Evolutionary conservation across 768 basidiomycete genomes (phyloP).

Genomic region (Cubamyces sp.): DNA sequence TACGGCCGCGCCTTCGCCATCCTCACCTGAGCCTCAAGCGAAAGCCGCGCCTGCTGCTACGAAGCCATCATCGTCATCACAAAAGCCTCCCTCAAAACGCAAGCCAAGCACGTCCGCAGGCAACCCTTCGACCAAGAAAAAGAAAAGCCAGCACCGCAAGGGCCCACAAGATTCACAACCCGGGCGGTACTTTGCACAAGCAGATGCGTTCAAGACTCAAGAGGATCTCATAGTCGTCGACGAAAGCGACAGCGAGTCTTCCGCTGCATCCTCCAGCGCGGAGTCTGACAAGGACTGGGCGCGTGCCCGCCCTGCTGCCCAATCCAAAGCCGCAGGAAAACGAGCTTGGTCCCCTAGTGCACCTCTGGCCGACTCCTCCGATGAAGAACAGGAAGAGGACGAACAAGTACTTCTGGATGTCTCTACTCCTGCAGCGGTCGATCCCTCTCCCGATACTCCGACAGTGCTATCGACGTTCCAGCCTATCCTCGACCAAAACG

Average conservation of each 20-base stretch:
- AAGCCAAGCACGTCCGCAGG: constrained; percentile 42
- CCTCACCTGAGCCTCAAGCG: constrained; percentile 13
- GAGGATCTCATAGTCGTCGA: constrained; percentile 37
- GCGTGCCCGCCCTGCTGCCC: not conserved
- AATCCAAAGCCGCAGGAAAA: constrained; percentile 6
- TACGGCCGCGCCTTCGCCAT: not conserved
- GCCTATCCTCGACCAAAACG: constrained; percentile 49
- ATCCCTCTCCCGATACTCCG: constrained; percentile 14
- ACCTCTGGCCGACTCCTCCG: constrained; percentile 37
- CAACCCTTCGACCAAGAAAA: constrained; percentile 32
- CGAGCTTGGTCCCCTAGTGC: constrained; percentile 67
- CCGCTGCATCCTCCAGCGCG: constrained; percentile 37
- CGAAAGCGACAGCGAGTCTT: constrained; percentile 27
- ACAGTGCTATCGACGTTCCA: constrained; percentile 52
- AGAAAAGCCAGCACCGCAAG: constrained; percentile 31
- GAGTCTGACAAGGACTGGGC: constrained; percentile 38
- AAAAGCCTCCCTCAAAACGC: constrained; percentile 47
- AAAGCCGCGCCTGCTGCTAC: not conserved
- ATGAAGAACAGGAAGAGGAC: constrained; percentile 32
- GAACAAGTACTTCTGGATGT: constrained; percentile 24
- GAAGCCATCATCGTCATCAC: not conserved
- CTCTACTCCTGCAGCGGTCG: not conserved
- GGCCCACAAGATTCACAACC: constrained; percentile 17
- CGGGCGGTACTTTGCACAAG: constrained; percentile 40
- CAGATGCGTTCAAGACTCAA: constrained; percentile 40